phyloP scores from a whole-genome alignment of 306 rosid species.

The Trifolium fragiferum region DNA sequence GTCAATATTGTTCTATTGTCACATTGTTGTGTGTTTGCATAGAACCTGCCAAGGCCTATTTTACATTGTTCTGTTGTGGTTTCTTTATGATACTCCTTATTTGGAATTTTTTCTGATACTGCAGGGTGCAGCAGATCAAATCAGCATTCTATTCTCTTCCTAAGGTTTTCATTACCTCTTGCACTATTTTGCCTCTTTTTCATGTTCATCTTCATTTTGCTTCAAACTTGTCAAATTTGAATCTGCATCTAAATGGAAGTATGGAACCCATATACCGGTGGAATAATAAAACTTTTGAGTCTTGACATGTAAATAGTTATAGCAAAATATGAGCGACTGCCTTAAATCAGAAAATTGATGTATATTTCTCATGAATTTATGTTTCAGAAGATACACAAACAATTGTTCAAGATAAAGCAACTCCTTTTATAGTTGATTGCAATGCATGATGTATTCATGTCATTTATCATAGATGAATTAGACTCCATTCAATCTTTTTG shows the following conservation, averaged over 20 bases:
- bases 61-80: constrained; percentile 7
- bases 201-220: constrained; percentile 5
- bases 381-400: background rate
- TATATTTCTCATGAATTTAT: constrained; percentile 2
- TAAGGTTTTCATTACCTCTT: constrained; percentile 54
- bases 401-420: background rate
- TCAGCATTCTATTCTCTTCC: constrained; percentile 83
- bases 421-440: background rate
- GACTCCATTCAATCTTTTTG: background rate
- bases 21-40: background rate
- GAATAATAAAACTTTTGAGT: constrained; percentile 22
- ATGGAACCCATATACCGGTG: no score
- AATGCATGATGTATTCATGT: background rate
- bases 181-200: constrained; percentile 13
- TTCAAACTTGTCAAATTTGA: constrained; percentile 6
- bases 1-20: background rate
- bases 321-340: constrained; percentile 2
- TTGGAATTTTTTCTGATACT: background rate
- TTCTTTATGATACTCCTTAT: background rate
- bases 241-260: background rate
- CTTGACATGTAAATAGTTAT: background rate
- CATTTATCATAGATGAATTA: background rate
- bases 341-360: constrained; percentile 13
- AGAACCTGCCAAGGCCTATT: background rate
- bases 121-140: constrained; percentile 85